Percentiles rank a stretch among this genome's conserved stretches.
These are phyloP conservation scores for Sporobolomyces roseus DNA, from an alignment of 768 basidiomycete genomes.

Conservation along the genomic window DNA sequence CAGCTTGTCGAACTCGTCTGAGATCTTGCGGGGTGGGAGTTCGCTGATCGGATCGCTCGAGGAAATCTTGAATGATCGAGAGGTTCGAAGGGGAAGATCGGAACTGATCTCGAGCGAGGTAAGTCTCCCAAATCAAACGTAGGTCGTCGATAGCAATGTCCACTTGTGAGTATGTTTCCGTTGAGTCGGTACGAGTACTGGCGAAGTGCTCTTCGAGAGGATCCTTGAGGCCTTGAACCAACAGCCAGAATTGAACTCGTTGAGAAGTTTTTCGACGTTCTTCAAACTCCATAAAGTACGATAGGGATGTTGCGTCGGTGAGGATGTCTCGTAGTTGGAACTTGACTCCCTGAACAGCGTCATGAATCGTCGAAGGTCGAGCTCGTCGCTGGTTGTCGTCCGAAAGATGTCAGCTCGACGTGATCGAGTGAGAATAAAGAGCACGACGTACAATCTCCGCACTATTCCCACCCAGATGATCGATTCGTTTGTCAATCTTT, in stretches of 20 bases:
- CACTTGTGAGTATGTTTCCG: slow-evolving; percentile 49
- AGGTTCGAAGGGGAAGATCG: slow-evolving; percentile 68
- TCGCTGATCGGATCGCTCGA: slow-evolving; percentile 49
- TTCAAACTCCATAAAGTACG: slow-evolving; percentile 98
- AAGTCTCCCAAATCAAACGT: slow-evolving; percentile 78
- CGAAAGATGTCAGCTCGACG: not conserved
- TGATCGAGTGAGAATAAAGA: no score
- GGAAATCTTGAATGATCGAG: slow-evolving; percentile 64
- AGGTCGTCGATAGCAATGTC: slow-evolving; percentile 78
- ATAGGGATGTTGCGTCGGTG: slow-evolving; percentile 79
- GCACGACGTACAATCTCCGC: slow-evolving; percentile 32
- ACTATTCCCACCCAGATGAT: slow-evolving; percentile 67
- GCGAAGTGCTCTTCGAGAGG: slow-evolving; percentile 78
- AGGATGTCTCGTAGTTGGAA: slow-evolving; percentile 73
- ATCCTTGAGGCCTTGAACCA: slow-evolving; percentile 95
- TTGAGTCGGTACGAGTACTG: slow-evolving; percentile 34
- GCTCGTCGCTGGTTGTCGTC: slow-evolving; percentile 13
- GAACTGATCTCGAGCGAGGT: slow-evolving; percentile 61
- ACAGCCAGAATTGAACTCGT: slow-evolving; percentile 94
- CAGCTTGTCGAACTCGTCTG: slow-evolving; percentile 66
- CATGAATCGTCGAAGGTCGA: slow-evolving; percentile 45
- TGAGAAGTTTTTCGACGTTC: slow-evolving; percentile 78
- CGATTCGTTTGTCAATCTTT: slow-evolving; percentile 79
- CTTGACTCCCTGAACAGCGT: slow-evolving; percentile 47
- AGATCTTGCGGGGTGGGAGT: slow-evolving; percentile 46